A percentile compares a stretch with the other conserved stretches of the same genome.
Conservation (phyloP, 164 flowering plant genomes). For the Sedum album region DNA sequence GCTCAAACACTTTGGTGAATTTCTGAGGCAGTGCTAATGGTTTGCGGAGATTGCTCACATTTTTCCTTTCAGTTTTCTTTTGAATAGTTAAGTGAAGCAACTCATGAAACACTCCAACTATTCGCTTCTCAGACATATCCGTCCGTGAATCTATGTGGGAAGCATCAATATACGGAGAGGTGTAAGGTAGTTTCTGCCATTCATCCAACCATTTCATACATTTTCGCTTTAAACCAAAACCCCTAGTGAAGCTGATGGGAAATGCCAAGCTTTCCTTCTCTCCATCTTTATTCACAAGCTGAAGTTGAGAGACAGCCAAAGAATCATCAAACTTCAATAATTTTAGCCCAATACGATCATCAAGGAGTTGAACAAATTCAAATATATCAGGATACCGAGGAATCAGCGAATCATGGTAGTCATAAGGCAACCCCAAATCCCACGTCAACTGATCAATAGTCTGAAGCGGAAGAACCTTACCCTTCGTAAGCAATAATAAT, state of each 20-base stretch:
- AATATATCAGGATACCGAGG: constrained; percentile 42
- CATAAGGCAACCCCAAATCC: constrained; percentile 79
- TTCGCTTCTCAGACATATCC: constrained; percentile 84
- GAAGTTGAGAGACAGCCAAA: constrained; percentile 71
- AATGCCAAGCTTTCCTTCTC: constrained; percentile 34
- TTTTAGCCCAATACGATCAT: constrained; percentile 63
- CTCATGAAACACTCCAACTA: constrained; percentile 87
- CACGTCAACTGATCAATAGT: constrained; percentile 80
- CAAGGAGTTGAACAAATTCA: constrained; percentile 37
- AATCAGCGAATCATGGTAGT: constrained; percentile 36
- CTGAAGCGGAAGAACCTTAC: constrained; percentile 58
- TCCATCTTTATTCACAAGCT: constrained; percentile 23
- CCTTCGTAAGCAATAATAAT: constrained; percentile 63
- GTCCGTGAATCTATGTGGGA: constrained; percentile 86
- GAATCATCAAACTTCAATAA: constrained; percentile 53
- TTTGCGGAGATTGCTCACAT: constrained; percentile 77
- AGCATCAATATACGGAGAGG: constrained; percentile 71
- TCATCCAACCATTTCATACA: constrained; percentile 86
- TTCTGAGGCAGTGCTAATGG: constrained; percentile 79
- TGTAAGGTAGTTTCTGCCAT: constrained; percentile 90
- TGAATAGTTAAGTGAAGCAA: constrained; percentile 72
- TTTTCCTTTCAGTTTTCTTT: constrained; percentile 61
- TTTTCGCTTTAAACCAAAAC: constrained; percentile 81
- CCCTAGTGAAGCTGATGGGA: constrained; percentile 78
- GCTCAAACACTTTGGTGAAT: constrained; percentile 88